These are phyloP conservation scores for Primulina tabacum DNA, from an alignment of 257 asterid genomes.

Conservation along the genomic window DNA sequence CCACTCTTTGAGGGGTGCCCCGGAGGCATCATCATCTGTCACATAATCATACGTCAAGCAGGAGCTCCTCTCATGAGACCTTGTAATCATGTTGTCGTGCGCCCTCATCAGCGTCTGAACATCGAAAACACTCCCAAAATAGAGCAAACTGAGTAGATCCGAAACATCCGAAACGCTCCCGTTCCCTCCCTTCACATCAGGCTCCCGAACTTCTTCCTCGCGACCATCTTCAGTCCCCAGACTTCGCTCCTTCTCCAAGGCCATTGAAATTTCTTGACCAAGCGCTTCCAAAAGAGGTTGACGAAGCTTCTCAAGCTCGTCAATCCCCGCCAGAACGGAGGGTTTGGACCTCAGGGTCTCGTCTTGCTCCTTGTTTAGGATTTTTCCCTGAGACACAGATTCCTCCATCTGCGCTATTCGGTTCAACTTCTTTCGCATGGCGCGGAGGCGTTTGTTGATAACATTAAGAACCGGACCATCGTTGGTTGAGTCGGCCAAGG, in stretches of 20 bases:
- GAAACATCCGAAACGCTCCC: constrained; percentile 31
- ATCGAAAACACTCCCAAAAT: constrained; percentile 73
- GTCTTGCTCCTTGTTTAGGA: constrained; percentile 76
- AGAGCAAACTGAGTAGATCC: constrained; percentile 65
- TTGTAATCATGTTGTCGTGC: constrained; percentile 46
- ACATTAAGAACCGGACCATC: constrained; percentile 72
- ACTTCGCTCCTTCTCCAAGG: constrained; percentile 24
- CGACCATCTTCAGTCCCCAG: not conserved
- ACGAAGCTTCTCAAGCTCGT: constrained; percentile 78
- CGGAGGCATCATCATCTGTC: constrained; percentile 64
- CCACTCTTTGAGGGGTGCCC: constrained; percentile 60
- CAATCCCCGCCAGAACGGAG: constrained; percentile 50
- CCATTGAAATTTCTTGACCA: constrained; percentile 56
- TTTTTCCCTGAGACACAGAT: constrained; percentile 56
- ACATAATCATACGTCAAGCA: constrained; percentile 84
- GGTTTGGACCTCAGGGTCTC: constrained; percentile 74
- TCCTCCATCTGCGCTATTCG: constrained; percentile 83
- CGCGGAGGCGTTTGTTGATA: constrained; percentile 81
- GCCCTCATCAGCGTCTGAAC: constrained; percentile 57
- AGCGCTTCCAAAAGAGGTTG: constrained; percentile 63
- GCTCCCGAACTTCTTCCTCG: constrained; percentile 28
- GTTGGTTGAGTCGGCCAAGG: constrained; percentile 36
- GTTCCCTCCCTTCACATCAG: constrained; percentile 22
- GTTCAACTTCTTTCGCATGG: constrained; percentile 62
- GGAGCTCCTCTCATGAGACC: constrained; percentile 78